Evolutionary conservation across 495 filamentous ascomycete species (phyloP).

Genomic region (Penicillium atrosanguineum): DNA sequence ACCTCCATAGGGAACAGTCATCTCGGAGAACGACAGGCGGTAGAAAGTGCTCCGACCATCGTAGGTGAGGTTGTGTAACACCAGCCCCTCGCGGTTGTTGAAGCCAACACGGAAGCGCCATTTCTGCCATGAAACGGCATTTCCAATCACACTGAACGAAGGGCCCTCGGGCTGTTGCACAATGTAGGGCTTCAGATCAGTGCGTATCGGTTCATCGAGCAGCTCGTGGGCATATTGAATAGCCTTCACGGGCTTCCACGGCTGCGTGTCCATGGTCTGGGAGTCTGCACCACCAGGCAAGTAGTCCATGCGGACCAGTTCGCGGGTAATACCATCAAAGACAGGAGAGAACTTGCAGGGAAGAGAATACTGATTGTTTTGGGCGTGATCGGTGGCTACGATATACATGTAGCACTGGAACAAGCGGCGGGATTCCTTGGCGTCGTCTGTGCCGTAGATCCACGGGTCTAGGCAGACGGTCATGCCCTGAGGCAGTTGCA

Average conservation of each 20-base stretch:
- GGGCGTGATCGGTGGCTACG: slow-evolving; percentile 35
- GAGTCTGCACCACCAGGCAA: slow-evolving; percentile 38
- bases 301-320: slow-evolving; percentile 57
- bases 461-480: slow-evolving; percentile 45
- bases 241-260: slow-evolving; percentile 50
- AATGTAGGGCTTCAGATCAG: slow-evolving; percentile 72
- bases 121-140: slow-evolving; percentile 60
- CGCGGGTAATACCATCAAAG: slow-evolving; percentile 59
- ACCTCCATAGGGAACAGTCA: slow-evolving; percentile 66
- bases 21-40: slow-evolving; percentile 71
- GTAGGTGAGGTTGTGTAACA: slow-evolving; percentile 64
- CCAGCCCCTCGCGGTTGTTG: slow-evolving; percentile 62
- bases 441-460: slow-evolving; percentile 44
- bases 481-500: slow-evolving; percentile 38
- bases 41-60: slow-evolving; percentile 71
- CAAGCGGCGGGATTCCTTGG: slow-evolving; percentile 35
- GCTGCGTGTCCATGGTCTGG: slow-evolving; percentile 33
- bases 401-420: slow-evolving; percentile 49
- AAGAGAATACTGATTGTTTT: slow-evolving; percentile 73
- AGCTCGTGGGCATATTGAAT: slow-evolving; percentile 49
- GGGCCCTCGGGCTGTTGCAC: slow-evolving; percentile 76
- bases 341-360: slow-evolving; percentile 79
- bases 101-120: slow-evolving; percentile 67
- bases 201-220: slow-evolving; percentile 38
- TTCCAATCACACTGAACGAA: slow-evolving; percentile 55